phyloP scores from a whole-genome alignment of 2,329 filamentous ascomycete genomes.

The Purpureocillium lavendulum region DNA sequence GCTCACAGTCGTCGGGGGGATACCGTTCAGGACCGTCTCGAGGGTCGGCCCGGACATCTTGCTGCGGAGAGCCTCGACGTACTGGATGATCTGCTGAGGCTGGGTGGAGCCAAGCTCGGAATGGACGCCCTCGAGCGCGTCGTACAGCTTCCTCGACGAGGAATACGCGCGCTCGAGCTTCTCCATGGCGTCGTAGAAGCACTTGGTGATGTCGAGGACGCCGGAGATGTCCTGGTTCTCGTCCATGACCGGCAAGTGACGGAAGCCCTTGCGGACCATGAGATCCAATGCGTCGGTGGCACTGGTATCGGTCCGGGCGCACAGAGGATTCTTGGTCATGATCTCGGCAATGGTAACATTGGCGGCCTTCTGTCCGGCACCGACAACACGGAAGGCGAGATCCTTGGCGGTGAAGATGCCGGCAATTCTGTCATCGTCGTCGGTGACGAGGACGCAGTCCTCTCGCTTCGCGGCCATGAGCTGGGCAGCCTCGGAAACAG shows the following conservation, averaged over 20 bases:
- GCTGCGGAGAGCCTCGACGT: conserved; percentile 86
- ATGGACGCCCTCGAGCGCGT: conserved; percentile 94
- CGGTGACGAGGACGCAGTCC: conserved; percentile 94
- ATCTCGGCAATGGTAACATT: conserved; percentile 94
- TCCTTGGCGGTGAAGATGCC: conserved; percentile 99
- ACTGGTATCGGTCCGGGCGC: conserved; percentile 93
- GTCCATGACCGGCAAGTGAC: conserved; percentile 97
- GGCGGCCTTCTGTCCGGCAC: conserved; percentile 78
- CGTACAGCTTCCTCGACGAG: conserved; percentile 95
- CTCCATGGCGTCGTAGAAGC: conserved; percentile 99
- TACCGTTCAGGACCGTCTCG: conserved; percentile 85
- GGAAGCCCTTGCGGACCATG: conserved; percentile 97
- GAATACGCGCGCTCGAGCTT: conserved; percentile 96
- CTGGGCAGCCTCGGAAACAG: conserved; percentile 92
- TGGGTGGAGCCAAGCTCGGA: conserved; percentile 93
- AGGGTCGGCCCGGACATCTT: conserved; percentile 98
- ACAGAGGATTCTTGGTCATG: conserved; percentile 99
- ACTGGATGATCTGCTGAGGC: conserved; percentile 97
- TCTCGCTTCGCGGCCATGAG: conserved; percentile 98
- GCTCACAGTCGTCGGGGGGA: conserved; percentile 88
- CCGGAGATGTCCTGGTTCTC: conserved; percentile 99
- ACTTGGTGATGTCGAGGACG: conserved; percentile 97
- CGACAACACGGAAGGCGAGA: conserved; percentile 92
- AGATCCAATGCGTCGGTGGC: conserved; percentile 94
- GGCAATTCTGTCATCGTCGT: conserved; percentile 94